Conservation (phyloP, 2,329 filamentous ascomycete species). For the Trichoderma koningii region DNA sequence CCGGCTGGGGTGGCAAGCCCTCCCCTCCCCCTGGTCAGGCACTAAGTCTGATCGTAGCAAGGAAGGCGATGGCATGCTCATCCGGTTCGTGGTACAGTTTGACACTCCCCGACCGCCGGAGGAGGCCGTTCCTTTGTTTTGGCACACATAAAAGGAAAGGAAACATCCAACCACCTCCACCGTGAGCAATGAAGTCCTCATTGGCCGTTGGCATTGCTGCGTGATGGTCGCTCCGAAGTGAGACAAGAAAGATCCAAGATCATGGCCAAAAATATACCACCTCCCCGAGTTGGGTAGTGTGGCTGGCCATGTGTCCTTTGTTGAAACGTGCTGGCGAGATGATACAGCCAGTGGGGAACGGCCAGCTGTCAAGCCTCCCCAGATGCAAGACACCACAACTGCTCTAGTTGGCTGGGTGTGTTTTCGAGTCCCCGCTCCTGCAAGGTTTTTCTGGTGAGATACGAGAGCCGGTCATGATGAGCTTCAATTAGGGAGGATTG, state of each 20-base stretch:
- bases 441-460: constrained; percentile 23
- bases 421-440: constrained; percentile 24
- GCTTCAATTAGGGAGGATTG: constrained; percentile 9
- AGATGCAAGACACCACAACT: constrained; percentile 30
- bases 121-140: constrained; percentile 10
- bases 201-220: constrained; percentile 14
- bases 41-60: not conserved
- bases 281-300: constrained; percentile 33
- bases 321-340: constrained; percentile 41
- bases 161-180: constrained; percentile 17
- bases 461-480: constrained; percentile 22
- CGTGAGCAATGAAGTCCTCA: constrained; percentile 9
- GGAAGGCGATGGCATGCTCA: not conserved
- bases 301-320: constrained; percentile 43
- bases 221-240: constrained; percentile 26
- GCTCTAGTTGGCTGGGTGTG: constrained; percentile 28
- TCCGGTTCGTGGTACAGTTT: constrained; percentile 1
- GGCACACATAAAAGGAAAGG: constrained; percentile 21
- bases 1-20: constrained; percentile 8
- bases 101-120: constrained; percentile 23
- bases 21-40: not conserved
- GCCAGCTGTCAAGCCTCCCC: constrained; percentile 38
- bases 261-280: constrained; percentile 30
- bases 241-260: constrained; percentile 29
- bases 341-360: constrained; percentile 37